Evolutionary conservation across 371 early-diverging fungal species (phyloP), one percentile per base, ranked within the genome.

Genomic region (Saksenaea vasiformis): DNA sequence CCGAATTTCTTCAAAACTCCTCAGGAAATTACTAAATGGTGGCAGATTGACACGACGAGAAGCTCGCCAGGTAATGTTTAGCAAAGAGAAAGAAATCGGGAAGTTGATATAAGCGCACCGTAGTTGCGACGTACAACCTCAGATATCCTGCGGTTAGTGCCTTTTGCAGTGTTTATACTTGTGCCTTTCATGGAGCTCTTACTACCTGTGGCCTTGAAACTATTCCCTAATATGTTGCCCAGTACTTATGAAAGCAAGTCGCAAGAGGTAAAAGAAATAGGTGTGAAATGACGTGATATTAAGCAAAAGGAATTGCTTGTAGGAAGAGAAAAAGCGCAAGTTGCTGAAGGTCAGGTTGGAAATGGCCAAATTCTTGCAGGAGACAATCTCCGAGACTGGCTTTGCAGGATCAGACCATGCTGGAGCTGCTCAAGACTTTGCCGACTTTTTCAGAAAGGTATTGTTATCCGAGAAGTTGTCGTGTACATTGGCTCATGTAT

Each of bases 171-270:
- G 60, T 93, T 98, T 72, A 61, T 98, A 28, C 80, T 94, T 63
- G 92, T 98, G 22, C 98, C 98, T 38, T 98, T 98, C 77, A 89
- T 95, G 79, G 97, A 98, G 78, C 83, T 98, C 13, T 77, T 94
- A 24, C 74, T 98, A 26, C 98, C 98, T 3, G 87, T 98, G 22
- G 88, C 94, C 13, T 79, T 98, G 36, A 92, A 93, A 72, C 75
- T 98, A 54, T 98, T 97, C 90, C 98, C 98, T 36, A 93, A 95
- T 71, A 95, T 98, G 94, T 76, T 98, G 39, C 98, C 98, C 3
- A 91, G 92, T 63, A 97, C 98, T 3, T 98, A 94, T 76, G 95
- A 95, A 75, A 90, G 91, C 86, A 92, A 94, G 75, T 91, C 85
- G 67, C 86, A 87, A 65, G 91, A 84, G 76, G 90, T 87, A 73